Conservation (phyloP, 2,329 filamentous ascomycete species). For the Aaosphaeria pasadenensis region DNA sequence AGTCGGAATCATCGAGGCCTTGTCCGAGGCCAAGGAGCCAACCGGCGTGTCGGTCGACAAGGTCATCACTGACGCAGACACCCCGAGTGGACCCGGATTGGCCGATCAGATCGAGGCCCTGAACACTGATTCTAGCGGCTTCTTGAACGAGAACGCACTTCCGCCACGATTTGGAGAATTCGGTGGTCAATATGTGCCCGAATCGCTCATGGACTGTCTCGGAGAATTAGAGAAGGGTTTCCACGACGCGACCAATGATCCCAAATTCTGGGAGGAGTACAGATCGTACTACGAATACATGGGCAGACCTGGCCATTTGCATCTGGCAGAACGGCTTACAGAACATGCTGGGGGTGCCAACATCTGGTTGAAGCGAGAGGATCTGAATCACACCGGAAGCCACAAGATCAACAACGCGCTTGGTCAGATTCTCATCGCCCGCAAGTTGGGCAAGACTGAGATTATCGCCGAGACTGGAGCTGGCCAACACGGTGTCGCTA, state of each 20-base stretch:
- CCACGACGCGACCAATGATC: slow-evolving; percentile 80
- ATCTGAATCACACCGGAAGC: slow-evolving; percentile 94
- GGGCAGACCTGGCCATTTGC: slow-evolving; percentile 87
- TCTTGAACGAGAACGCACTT: slow-evolving; percentile 51
- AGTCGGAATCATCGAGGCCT: slow-evolving; percentile 67
- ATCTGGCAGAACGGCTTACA: slow-evolving; percentile 83
- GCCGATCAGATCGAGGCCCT: slow-evolving; percentile 83
- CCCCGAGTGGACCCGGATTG: slow-evolving; percentile 61
- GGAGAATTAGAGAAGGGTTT: slow-evolving; percentile 89
- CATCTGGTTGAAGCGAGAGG: slow-evolving; percentile 97
- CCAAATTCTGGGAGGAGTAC: slow-evolving; percentile 95
- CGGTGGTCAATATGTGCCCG: slow-evolving; percentile 94
- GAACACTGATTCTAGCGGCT: slow-evolving; percentile 55
- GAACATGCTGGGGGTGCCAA: slow-evolving; percentile 87
- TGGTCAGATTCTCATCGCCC: slow-evolving; percentile 85
- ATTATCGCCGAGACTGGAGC: slow-evolving; percentile 98
- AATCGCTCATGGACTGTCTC: slow-evolving; percentile 96
- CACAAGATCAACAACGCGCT: slow-evolving; percentile 99
- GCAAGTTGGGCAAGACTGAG: slow-evolving; percentile 84
- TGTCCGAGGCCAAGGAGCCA: slow-evolving; percentile 59
- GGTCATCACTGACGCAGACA: slow-evolving; percentile 60
- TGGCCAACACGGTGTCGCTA: slow-evolving; percentile 96
- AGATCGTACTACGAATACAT: slow-evolving; percentile 96
- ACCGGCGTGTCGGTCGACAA: slow-evolving; percentile 66
- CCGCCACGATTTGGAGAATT: slow-evolving; percentile 92